Evolutionary conservation across 140 eudicot species (phyloP), one percentile per base, ranked within the genome.

Genomic region (Senecio squalidus): DNA sequence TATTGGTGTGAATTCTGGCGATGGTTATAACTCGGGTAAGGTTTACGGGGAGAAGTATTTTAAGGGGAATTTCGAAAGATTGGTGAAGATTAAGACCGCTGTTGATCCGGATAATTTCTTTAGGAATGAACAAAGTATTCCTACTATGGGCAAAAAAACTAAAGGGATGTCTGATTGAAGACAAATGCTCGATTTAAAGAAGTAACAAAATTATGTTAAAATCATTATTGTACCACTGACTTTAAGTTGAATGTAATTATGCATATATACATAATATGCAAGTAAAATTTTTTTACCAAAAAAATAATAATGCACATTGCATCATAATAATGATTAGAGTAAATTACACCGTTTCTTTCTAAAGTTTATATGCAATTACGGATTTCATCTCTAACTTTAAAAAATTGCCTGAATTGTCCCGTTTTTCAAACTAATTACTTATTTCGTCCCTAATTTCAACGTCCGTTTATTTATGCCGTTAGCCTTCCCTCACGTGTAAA

Each of bases 11-110:
- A 64, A 62, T 13, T 20, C 17, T 7, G 74, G 69, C 2, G 56
- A 25, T 36, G 74, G 65, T 26, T 74, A 31, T 5, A 47, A 34
- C 15, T 60, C 69, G 17, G 74, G 69, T 4, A 74, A 60, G 69
- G 74, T 67, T 44, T 74, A 74, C 21, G 79, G 79, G 2, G 69
- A 59, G 69, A 73, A 73, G 62, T 73, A 66, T 30, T 73, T 73
- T 6, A 73, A 58, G 56, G 74, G 69, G 17, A 73, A 73, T 29
- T 66, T 73, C 2, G 55, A 41, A 6, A 73, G 74, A 59, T 52
- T 66, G 38, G 78, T 66, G 63, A 52, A 41, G 43, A 60, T 73
- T 28, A 73, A 73, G 52, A 66, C 74, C 2, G 69, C 34, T 0
- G 59, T 73, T 18, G 74, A 66, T 50, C 78, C 78, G 0, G 64